Evolutionary conservation across 208 protist species (phyloP), one percentile per base, ranked within the genome.

Genomic region (Trypanosoma mega): DNA sequence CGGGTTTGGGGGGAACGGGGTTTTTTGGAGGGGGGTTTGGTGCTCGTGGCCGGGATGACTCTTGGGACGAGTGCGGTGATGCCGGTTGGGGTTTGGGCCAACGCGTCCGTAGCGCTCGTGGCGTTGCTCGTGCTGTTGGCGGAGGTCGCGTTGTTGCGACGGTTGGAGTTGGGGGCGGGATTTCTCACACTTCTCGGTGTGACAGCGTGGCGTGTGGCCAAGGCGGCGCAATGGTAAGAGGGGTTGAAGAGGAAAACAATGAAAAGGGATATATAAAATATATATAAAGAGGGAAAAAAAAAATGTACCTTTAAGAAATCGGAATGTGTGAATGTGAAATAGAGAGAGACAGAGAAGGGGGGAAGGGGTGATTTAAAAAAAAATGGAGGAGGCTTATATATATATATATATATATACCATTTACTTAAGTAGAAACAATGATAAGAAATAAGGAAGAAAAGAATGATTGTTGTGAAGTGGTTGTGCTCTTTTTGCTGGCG

Each of bases 61-160:
- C 70, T 82, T 21, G 45, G 80, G 9, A 87, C 76, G 21, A 79
- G 68, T 26, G 58, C 79, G 24, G 85, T 88, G 58, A 92, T 92
- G 79, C 76, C 76, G 3, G 68, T 56, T 21, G 63, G 68, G 0
- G 58, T 51, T 9, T 51, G 48, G 18, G 16, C 31, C 55, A 80
- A 74, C 4, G 82, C 76, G 9, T 58, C 72, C 21, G 20, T 64
- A n/a, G 77, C 74, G 9, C 51, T 87, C 8, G 51, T 56, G 12
- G 60, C 71, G 3, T 79, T 87, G 48, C n/a, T 78, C 18, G 47
- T 80, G 3, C 39, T 92, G 7, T 47, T 78, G 18, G 11, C 48
- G 1, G 85, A 89, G 59, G 74, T 63, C 12, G 48, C 63, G 31
- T 33, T 73, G 39, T 65, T 78, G 44, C 30, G 64, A 49, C 45